Evolutionary conservation across 2,329 filamentous ascomycete genomes (phyloP), one percentile per base, ranked within the genome.

Genomic region (Verticillium dahliae): DNA sequence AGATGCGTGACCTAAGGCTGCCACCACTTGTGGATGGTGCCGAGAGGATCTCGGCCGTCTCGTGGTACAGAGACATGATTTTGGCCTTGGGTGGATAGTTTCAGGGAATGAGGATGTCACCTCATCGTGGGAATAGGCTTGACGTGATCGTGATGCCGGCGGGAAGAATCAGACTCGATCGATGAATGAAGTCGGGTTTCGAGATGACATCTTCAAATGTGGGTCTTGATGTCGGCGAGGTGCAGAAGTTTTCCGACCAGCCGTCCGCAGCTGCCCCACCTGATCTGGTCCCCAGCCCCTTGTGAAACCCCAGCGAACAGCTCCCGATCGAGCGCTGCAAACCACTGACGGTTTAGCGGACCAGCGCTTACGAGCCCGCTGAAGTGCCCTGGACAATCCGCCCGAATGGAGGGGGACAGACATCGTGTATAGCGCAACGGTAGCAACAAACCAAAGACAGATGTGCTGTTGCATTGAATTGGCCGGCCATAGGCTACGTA

Each of bases 31-130:
- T 83, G 1, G 84, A 77, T 3, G 86, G 77, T 6, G 82, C 83
- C 4, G 84, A 83, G 61, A 99, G 78, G 39, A 97, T 80, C 14
- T 87, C 82, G 4, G 90, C 92, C 6, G 93, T 90, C 78, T 98
- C 95, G 73, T 96, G 90, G 74, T 99, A 99, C 61, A 99, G 88
- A 57, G 93, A 96, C 94, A 98, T 98, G 58, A 37, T 54, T 54
- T 54, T 5, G 5, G 27, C 5, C 27, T 31, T 31, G 3, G 4
- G 2, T 31, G 27, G 27, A 31, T 3, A 31, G n/a, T 13, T 18
- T 27, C 13, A 50, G 60, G 38, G 35, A 6, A 18, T n/a, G 10
- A 9, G 45, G 7, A 22, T 13, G n/a, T 52, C 14, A 52, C 45
- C 45, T 52, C 45, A 52, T 56, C 18, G 22, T 52, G 45, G 22